A percentile compares a stretch with the other conserved stretches of the same genome.
phyloP scores from a whole-genome alignment of 2,329 filamentous ascomycete genomes.

The Fusarium tjaetaba region DNA sequence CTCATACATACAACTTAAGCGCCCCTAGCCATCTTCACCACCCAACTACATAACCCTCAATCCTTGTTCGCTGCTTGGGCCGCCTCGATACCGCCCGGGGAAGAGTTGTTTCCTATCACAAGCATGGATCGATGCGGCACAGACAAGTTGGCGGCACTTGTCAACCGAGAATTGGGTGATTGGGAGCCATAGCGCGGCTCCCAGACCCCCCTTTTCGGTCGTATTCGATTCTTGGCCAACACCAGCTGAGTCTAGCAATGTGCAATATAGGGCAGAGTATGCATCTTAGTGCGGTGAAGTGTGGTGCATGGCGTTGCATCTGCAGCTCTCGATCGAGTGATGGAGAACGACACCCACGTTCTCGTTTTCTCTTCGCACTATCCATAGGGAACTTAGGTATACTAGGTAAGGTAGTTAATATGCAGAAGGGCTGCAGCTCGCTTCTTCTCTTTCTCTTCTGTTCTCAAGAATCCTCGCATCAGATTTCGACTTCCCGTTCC shows the following conservation, averaged over 20 bases:
- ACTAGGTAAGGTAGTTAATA: constrained; percentile 12
- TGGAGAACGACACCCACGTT: constrained; percentile 5
- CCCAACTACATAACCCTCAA: neutral
- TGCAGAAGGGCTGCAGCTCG: constrained; percentile 4
- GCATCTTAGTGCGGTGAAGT: neutral
- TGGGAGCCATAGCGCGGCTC: constrained; percentile 14
- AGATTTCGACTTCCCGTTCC: neutral
- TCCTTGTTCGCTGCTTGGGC: constrained; percentile 11
- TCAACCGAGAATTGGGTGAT: constrained; percentile 19
- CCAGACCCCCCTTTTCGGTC: neutral
- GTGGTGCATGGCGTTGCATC: constrained; percentile 4
- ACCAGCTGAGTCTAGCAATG: constrained; percentile 15
- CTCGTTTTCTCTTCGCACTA: neutral
- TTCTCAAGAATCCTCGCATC: constrained; percentile 14
- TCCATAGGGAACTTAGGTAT: neutral
- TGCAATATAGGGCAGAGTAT: neutral
- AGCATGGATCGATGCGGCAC: constrained; percentile 5
- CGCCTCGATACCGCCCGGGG: neutral
- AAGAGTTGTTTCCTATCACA: constrained; percentile 2
- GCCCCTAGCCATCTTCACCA: constrained; percentile 17
- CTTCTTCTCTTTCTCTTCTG: constrained; percentile 1
- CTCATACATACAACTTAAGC: constrained; percentile 20
- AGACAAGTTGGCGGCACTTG: constrained; percentile 21
- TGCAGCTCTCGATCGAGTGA: constrained; percentile 26
- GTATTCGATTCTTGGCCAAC: neutral